These are phyloP conservation scores for Podosphaera xanthii DNA, from an alignment of 2,329 filamentous ascomycete species.

Conservation along the genomic window DNA sequence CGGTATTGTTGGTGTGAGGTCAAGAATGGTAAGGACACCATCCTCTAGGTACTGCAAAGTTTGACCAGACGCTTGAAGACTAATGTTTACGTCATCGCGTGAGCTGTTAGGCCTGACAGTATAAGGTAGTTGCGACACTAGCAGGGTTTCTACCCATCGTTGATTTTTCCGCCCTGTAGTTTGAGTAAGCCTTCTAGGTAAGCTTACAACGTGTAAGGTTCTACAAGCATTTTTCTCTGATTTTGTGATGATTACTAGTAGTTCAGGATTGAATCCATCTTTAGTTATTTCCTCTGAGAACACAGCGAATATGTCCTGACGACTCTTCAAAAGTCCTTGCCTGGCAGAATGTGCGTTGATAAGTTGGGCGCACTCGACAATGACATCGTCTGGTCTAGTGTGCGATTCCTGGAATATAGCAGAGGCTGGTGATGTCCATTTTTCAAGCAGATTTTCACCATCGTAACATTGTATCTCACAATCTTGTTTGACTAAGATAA, in stretches of 20 bases:
- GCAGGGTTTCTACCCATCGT: slow-evolving; percentile 13
- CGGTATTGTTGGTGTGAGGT: slow-evolving; percentile 38
- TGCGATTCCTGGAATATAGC: slow-evolving; percentile 15
- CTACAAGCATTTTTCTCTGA: slow-evolving; percentile 6
- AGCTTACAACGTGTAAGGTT: slow-evolving; percentile 14
- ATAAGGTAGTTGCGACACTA: slow-evolving; percentile 9
- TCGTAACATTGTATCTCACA: slow-evolving; percentile 39
- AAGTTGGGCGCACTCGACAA: slow-evolving; percentile 15
- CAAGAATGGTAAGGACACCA: slow-evolving; percentile 34
- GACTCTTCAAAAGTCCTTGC: slow-evolving; percentile 23
- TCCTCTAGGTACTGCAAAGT: slow-evolving; percentile 35
- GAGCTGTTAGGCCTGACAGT: neutral
- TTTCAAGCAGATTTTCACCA: slow-evolving; percentile 27
- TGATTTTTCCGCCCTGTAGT: slow-evolving; percentile 4
- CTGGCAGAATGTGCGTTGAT: slow-evolving; percentile 15
- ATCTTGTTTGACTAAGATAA: slow-evolving; percentile 35
- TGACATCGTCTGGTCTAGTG: slow-evolving; percentile 15
- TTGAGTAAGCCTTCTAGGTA: slow-evolving; percentile 10
- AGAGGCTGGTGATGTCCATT: slow-evolving; percentile 23
- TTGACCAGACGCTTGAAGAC: slow-evolving; percentile 39
- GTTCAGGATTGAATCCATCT: slow-evolving; percentile 25
- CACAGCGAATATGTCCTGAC: slow-evolving; percentile 27
- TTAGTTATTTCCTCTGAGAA: slow-evolving; percentile 25
- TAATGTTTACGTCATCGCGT: slow-evolving; percentile 18
- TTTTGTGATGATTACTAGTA: slow-evolving; percentile 24